Conservation (phyloP, 148 eudicot genomes). For the Rhododendron ovatum region DNA sequence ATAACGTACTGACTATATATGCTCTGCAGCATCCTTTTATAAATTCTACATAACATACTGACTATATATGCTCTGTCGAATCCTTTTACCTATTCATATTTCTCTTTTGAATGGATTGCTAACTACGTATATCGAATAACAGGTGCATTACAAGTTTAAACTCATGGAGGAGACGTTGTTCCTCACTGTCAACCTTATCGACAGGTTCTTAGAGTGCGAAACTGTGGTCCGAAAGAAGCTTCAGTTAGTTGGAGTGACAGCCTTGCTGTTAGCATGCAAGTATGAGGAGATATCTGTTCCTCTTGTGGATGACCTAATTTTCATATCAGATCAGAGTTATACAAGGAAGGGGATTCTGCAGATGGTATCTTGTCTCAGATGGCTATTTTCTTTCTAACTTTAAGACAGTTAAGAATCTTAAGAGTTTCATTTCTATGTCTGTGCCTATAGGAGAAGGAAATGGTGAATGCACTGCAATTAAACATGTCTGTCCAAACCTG, state of each 20-base stretch:
- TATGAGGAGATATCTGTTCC: slow-evolving; percentile 20
- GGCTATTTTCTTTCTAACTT: not conserved
- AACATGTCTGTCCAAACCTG: slow-evolving; percentile 26
- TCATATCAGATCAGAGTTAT: slow-evolving; percentile 15
- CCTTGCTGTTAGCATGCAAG: slow-evolving; percentile 17
- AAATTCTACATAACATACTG: too few species aligned
- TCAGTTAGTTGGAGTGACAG: slow-evolving; percentile 18
- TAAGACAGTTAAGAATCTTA: not conserved
- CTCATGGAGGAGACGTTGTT: slow-evolving; percentile 13
- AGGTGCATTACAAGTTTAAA: slow-evolving; percentile 72
- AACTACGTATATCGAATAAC: not conserved
- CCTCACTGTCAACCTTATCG: slow-evolving; percentile 16
- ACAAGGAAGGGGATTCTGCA: slow-evolving; percentile 17
- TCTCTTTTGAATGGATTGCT: not conserved
- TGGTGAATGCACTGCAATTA: slow-evolving; percentile 24
- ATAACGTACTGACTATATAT: too few species aligned
- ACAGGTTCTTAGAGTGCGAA: slow-evolving; percentile 11
- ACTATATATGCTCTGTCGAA: not conserved
- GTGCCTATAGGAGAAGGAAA: slow-evolving; percentile 20
- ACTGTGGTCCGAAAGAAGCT: slow-evolving; percentile 12
- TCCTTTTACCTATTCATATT: not conserved
- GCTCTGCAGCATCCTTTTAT: too few species aligned
- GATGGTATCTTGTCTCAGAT: slow-evolving; percentile 7
- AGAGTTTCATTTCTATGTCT: not conserved
- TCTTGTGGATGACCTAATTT: slow-evolving; percentile 8